These are phyloP conservation scores for Protea cynaroides DNA, from an alignment of 164 flowering plant genomes.

Conservation along the genomic window DNA sequence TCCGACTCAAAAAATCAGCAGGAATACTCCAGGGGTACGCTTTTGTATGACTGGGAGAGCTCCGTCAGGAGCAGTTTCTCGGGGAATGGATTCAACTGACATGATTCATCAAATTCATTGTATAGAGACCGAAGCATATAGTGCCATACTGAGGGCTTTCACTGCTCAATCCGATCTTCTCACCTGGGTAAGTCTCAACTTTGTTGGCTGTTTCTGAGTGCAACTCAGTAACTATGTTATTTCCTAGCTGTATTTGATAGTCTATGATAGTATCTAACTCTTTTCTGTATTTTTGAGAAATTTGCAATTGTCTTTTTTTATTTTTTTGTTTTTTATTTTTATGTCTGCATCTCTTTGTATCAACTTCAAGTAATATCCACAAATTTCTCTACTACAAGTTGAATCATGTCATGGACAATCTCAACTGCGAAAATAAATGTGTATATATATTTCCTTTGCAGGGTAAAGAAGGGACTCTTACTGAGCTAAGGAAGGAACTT, in stretches of 20 bases:
- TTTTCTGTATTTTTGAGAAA: too few species aligned
- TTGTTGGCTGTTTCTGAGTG: background rate
- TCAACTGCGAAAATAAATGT: too few species aligned
- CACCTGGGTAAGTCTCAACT: constrained; percentile 30
- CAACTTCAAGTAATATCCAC: background rate
- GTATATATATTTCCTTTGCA: constrained; percentile 6
- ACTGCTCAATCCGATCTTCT: constrained; percentile 36
- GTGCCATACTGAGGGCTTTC: constrained; percentile 35
- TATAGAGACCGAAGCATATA: constrained; percentile 32
- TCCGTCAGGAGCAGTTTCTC: constrained; percentile 3
- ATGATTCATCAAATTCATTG: constrained; percentile 23
- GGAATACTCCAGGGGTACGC: background rate
- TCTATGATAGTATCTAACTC: background rate
- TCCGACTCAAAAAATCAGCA: constrained; percentile 4
- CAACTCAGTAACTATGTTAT: background rate
- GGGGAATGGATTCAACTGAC: constrained; percentile 16
- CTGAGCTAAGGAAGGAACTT: constrained; percentile 34
- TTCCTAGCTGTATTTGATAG: background rate
- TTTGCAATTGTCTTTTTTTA: too few species aligned
- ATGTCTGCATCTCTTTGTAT: background rate
- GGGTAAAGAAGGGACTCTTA: constrained; percentile 32
- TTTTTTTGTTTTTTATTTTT: too few species aligned
- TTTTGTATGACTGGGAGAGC: constrained; percentile 7
- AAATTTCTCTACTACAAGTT: background rate
- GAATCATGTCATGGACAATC: too few species aligned